These are phyloP conservation scores for Crithidia expoeki DNA, from an alignment of 208 protist genomes.

Conservation along the genomic window DNA sequence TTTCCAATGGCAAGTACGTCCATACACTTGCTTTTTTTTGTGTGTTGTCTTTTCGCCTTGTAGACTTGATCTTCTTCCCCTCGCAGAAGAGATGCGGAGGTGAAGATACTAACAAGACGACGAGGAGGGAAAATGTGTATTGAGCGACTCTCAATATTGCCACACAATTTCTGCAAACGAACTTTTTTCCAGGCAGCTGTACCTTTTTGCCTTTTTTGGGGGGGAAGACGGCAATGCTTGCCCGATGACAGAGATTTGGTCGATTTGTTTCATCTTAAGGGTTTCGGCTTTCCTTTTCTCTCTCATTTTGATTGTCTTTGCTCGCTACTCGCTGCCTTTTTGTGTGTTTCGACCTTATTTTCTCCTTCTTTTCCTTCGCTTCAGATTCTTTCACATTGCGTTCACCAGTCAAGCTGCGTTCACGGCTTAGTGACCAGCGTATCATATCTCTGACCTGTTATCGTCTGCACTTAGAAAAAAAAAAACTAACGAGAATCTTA, in stretches of 20 bases:
- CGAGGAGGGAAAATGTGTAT: background rate
- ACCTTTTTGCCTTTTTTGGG: too few species aligned
- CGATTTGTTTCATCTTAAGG: slow-evolving; percentile 4
- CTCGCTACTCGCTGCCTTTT: too few species aligned
- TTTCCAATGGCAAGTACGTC: background rate
- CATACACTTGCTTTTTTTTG: slow-evolving; percentile 7
- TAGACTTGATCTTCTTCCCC: background rate
- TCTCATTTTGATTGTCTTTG: background rate
- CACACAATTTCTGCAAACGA: background rate
- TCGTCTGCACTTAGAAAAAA: background rate
- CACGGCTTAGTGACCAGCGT: slow-evolving; percentile 1
- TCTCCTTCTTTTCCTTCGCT: background rate
- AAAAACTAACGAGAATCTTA: too few species aligned
- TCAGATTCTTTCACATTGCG: background rate
- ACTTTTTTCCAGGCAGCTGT: too few species aligned
- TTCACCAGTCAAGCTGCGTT: background rate
- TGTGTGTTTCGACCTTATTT: too few species aligned
- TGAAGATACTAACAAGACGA: background rate
- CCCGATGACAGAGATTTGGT: too few species aligned
- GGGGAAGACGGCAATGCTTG: too few species aligned
- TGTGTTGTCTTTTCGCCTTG: background rate
- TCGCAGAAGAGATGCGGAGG: background rate
- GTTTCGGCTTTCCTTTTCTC: too few species aligned
- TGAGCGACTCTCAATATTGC: background rate
- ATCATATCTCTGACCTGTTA: slow-evolving; percentile 4